Evolutionary conservation across 257 asterid species (phyloP).

Genomic region (Primulina huaijiensis): DNA sequence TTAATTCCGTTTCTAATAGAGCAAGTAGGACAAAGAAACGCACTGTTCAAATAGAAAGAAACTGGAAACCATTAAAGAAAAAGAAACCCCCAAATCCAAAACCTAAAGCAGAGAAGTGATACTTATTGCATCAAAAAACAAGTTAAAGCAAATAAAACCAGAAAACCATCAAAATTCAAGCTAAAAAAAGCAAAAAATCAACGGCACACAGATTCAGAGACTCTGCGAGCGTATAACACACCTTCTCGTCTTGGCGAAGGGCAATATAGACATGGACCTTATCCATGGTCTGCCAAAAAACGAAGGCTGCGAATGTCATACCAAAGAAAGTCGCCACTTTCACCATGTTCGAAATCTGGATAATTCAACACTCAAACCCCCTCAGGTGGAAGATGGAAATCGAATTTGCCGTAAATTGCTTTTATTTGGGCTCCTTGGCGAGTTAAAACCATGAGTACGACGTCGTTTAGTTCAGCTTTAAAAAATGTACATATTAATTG

Average conservation of each 20-base stretch:
- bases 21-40: neutral
- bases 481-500: too few species aligned
- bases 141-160: neutral
- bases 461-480: too few species aligned
- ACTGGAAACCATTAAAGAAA: neutral
- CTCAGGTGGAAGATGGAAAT: constrained; percentile 3
- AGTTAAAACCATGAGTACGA: too few species aligned
- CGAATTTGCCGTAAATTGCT: too few species aligned
- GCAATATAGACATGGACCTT: constrained; percentile 88
- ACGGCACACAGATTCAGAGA: neutral
- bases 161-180: neutral
- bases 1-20: neutral
- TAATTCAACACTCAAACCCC: neutral
- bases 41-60: neutral
- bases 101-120: constrained; percentile 7
- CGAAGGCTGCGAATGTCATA: constrained; percentile 73
- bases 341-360: constrained; percentile 54
- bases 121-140: neutral
- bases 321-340: constrained; percentile 63
- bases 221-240: constrained; percentile 7
- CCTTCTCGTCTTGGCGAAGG: constrained; percentile 89
- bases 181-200: neutral
- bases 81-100: constrained; percentile 10
- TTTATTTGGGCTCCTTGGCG: too few species aligned
- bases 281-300: constrained; percentile 88